Percentiles rank a stretch among this genome's conserved stretches.
Conservation (phyloP, 2,329 filamentous ascomycete species). For the Trichoderma sp. region DNA sequence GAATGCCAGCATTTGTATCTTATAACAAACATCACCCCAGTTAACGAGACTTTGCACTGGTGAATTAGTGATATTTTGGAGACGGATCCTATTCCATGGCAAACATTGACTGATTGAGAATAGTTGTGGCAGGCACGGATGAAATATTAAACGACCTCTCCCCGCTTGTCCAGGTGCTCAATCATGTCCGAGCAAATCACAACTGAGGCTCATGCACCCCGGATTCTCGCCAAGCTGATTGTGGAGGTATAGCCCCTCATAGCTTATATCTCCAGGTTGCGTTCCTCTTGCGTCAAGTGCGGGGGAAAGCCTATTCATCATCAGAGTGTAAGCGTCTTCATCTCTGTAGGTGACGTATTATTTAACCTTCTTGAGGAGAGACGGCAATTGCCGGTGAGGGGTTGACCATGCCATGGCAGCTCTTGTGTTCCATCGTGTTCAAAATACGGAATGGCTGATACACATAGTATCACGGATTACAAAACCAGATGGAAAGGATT, state of each 20-base stretch:
- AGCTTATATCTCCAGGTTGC: constrained; percentile 1
- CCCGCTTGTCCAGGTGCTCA: neutral
- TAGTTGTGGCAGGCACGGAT: neutral
- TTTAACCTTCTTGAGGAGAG: neutral
- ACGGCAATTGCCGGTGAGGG: constrained; percentile 2
- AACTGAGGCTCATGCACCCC: constrained; percentile 17
- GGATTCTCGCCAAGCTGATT: neutral
- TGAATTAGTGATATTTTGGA: neutral
- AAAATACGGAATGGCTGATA: neutral
- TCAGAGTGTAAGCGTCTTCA: neutral
- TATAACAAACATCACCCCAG: neutral
- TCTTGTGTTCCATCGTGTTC: neutral
- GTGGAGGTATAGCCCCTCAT: constrained; percentile 16
- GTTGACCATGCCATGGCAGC: neutral
- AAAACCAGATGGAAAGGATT: neutral
- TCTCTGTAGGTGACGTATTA: constrained; percentile 9
- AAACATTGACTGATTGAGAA: neutral
- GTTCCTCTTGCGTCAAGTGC: constrained; percentile 12
- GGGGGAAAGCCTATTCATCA: neutral
- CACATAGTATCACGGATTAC: neutral
- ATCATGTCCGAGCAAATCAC: neutral
- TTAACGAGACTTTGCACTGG: neutral
- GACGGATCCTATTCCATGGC: neutral
- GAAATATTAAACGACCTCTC: neutral
- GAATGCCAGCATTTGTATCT: neutral